Conservation (phyloP, 371 early-diverging fungal species). For the Circinella umbellata region DNA sequence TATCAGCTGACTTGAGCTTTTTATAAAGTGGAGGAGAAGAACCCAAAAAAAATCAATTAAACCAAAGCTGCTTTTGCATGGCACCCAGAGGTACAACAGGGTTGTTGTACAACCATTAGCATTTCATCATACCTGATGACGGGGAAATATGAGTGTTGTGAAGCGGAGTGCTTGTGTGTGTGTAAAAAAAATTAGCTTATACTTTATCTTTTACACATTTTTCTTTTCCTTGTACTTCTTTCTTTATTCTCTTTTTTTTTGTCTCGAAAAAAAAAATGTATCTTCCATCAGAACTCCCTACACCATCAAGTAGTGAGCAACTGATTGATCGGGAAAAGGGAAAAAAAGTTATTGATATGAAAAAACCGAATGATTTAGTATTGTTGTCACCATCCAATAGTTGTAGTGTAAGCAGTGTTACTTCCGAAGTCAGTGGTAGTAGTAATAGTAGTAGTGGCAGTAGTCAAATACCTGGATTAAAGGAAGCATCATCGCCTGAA, state of each 20-base stretch:
- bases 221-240: conserved; percentile 13
- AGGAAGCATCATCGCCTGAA: conserved; percentile 12
- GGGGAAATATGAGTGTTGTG: not conserved
- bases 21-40: not conserved
- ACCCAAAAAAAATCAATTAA: conserved; percentile 11
- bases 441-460: not conserved
- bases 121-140: conserved; percentile 5
- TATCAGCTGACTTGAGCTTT: not conserved
- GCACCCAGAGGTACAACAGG: not conserved
- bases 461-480: not conserved
- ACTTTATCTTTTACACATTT: not conserved
- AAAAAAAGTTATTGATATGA: not conserved
- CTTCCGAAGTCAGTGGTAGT: not conserved
- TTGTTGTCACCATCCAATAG: conserved; percentile 17
- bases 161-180: not conserved
- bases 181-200: not conserved
- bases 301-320: conserved; percentile 9
- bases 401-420: not conserved
- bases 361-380: conserved; percentile 21
- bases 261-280: not conserved
- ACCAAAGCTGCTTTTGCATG: conserved; percentile 4
- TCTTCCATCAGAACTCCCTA: conserved; percentile 9
- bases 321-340: not conserved
- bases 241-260: conserved; percentile 1
- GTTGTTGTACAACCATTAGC: not conserved